phyloP scores from a whole-genome alignment of 257 asterid species.

The Leonotis leonurus region DNA sequence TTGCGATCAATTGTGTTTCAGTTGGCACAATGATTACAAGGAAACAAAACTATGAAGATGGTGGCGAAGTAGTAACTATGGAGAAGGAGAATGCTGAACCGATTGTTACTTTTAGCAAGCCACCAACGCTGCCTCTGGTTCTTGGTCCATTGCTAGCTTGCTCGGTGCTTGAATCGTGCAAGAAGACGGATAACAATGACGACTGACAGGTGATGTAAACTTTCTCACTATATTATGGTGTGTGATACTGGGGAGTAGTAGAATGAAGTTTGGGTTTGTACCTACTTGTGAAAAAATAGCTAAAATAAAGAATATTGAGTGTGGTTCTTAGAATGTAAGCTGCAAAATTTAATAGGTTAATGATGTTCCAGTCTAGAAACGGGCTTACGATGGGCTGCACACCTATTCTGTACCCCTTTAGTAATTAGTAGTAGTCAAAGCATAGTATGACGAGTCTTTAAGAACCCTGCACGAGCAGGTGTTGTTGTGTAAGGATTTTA shows the following conservation, averaged over 20 bases:
- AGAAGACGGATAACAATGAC: slow-evolving; percentile 35
- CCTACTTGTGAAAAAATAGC: slow-evolving; percentile 23
- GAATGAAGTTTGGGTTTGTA: slow-evolving; percentile 5
- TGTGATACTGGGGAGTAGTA: neutral
- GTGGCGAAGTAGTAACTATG: slow-evolving; percentile 2
- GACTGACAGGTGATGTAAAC: slow-evolving; percentile 25
- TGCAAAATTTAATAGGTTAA: slow-evolving; percentile 36
- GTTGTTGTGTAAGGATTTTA: slow-evolving; percentile 10
- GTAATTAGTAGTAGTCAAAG: slow-evolving; percentile 36
- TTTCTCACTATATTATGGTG: neutral
- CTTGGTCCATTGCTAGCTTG: slow-evolving; percentile 61
- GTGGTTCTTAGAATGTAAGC: slow-evolving; percentile 30
- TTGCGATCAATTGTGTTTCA: slow-evolving; percentile 10
- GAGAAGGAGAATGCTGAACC: slow-evolving; percentile 29
- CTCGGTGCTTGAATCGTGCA: slow-evolving; percentile 44
- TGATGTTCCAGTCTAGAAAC: slow-evolving; percentile 44
- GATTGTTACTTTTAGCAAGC: slow-evolving; percentile 48
- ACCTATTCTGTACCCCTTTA: slow-evolving; percentile 28
- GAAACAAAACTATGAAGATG: slow-evolving; percentile 16
- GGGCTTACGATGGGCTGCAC: slow-evolving; percentile 42
- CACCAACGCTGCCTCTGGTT: slow-evolving; percentile 50
- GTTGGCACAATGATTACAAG: slow-evolving; percentile 33
- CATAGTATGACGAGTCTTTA: slow-evolving; percentile 42
- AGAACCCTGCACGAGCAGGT: slow-evolving; percentile 49
- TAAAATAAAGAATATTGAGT: slow-evolving; percentile 30